Percentiles rank a stretch among this genome's conserved stretches.
Evolutionary conservation across 1,284 basidiomycete genomes (phyloP).

Genomic region (Abortiporus biennis): DNA sequence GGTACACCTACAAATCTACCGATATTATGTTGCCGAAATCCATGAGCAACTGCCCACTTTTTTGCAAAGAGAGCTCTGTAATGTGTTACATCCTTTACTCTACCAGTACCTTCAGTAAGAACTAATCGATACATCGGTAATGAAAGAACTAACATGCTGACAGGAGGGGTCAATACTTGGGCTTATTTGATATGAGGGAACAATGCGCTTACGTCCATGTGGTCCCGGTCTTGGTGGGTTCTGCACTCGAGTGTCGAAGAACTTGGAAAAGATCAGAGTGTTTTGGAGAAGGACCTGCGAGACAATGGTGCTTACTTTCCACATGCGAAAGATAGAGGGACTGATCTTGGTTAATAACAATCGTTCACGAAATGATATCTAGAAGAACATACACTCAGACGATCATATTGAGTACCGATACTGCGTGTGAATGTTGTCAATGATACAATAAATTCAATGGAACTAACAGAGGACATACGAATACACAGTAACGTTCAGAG

Average conservation of each 20-base stretch:
- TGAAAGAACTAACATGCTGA: background rate
- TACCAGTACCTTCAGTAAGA: too few species aligned
- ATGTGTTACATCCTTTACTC: constrained; percentile 62
- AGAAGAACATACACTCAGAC: constrained; percentile 47
- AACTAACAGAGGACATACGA: constrained; percentile 2
- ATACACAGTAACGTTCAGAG: constrained; percentile 57
- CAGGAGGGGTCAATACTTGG: too few species aligned
- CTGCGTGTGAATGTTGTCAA: background rate
- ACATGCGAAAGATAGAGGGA: constrained; percentile 15
- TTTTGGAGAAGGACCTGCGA: background rate
- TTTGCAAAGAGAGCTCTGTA: constrained; percentile 61
- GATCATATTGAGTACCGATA: constrained; percentile 57
- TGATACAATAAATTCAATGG: background rate
- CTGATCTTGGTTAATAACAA: background rate
- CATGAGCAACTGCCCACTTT: constrained; percentile 56
- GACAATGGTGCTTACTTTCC: constrained; percentile 8
- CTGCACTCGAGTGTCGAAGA: constrained; percentile 14
- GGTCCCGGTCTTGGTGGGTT: constrained; percentile 39
- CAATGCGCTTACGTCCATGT: constrained; percentile 69
- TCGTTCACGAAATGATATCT: too few species aligned
- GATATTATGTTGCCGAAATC: constrained; percentile 63
- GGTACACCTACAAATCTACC: constrained; percentile 27
- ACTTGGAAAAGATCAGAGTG: constrained; percentile 4
- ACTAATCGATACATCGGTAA: background rate
- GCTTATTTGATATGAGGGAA: too few species aligned